Percentiles rank a stretch among this genome's conserved stretches.
phyloP scores from a whole-genome alignment of 176 grass and related monocot genomes.

The Hordeum vulgare region MorexV3_pseudomolecules_assembly NC_058519.1:71013765-71014264 shows the following conservation, averaged over 20 bases:
- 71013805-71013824: too few species aligned
- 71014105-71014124: background rate
- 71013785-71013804: too few species aligned
- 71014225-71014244: constrained; percentile 46
- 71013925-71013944: background rate
- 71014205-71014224: background rate
- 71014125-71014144: background rate
- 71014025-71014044: background rate
- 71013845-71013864: background rate
- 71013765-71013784: too few species aligned
- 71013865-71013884: background rate
- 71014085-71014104: constrained; percentile 1
- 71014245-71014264: constrained; percentile 67
- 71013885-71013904: background rate
- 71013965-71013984: background rate
- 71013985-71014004: background rate
- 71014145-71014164: constrained; percentile 18
- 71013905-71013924: background rate
- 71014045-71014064: background rate
- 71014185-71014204: constrained; percentile 20
- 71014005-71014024: background rate
- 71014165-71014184: constrained; percentile 36
- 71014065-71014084: constrained; percentile 7
- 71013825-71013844: too few species aligned
- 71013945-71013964: background rate